Percentiles rank a stretch among this genome's conserved stretches.
phyloP scores from a whole-genome alignment of 768 basidiomycete genomes.

The Mrakia hoshinonis region DNA sequence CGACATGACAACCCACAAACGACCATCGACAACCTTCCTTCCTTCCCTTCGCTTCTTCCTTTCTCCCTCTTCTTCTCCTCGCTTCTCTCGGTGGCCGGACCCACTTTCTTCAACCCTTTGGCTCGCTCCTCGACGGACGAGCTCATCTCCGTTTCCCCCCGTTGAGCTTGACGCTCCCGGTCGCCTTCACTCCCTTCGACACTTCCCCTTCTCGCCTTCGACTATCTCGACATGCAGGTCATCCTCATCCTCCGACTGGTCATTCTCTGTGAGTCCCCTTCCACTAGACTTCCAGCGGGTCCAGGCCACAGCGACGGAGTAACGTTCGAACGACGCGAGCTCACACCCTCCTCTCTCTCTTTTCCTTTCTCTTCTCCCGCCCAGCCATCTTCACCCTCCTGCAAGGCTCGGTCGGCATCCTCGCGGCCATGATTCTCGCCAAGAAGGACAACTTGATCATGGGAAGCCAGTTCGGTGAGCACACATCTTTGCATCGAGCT shows the following conservation, averaged over 20 bases:
- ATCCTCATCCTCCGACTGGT: not conserved
- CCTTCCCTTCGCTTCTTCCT: not conserved
- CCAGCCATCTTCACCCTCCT: not conserved
- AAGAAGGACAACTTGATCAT: not conserved
- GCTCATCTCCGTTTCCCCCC: not conserved
- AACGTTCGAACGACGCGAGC: no score
- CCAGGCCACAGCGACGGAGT: not conserved
- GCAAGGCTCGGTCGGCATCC: not conserved
- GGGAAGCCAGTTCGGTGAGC: not conserved
- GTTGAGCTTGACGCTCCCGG: not conserved
- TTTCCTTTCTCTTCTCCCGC: not conserved
- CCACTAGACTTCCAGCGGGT: not conserved
- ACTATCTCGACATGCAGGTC: not conserved
- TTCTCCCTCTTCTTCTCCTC: not conserved
- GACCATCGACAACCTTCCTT: not conserved
- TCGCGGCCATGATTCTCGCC: not conserved
- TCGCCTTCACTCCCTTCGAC: not conserved
- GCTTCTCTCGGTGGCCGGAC: not conserved
- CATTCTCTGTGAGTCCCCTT: not conserved
- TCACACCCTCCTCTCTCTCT: not conserved
- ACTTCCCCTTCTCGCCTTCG: not conserved
- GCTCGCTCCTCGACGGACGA: not conserved
- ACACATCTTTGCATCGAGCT: not conserved
- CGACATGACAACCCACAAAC: no score
- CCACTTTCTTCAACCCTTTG: not conserved